Evolutionary conservation across 306 rosid genomes (phyloP), one percentile per base, ranked within the genome.

Genomic region (Prunus campanulata): DNA sequence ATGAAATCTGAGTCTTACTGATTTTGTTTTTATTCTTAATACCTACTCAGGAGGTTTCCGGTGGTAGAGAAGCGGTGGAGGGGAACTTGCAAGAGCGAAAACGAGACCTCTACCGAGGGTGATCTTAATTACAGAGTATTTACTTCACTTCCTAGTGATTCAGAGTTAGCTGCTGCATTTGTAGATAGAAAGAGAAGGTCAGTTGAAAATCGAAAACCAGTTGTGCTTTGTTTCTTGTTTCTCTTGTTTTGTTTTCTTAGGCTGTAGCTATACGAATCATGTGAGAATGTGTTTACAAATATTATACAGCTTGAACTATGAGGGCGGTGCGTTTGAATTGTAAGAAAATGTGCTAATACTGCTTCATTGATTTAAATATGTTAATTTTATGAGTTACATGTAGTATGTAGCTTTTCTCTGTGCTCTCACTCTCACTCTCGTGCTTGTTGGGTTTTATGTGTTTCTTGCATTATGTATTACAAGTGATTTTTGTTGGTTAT

Each of bases 11-110:
- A n/a, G 75, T 71, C 25, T 10, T 35, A 5, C 52, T 35, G 48
- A 74, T 57, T 63, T 50, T 2, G 25, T 50, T 18, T 46, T 32
- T 11, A 24, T 24, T 78, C 35, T 35, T 46, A 32, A 32, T 27
- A 44, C 12, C 24, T 46, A 18, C 49, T 66, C 68, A 94, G 98
- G 97, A 85, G 87, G 83, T 95, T 95, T 71, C 97, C 97, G 60
- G 96, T 92, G 51, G 98, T 92, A 15, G 98, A 90, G 86, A 92
- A 87, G 83, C 92, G 93, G 78, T 95, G 99, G 99, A 88, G 89
- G 78, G 80, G 78, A 68, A 82, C 89, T 78, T 92, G 87, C 81
- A 82, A 76, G 79, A 29, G 60, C 55, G 82, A 79, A 72, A 72
- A 79, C 44, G 86, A 83, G 72, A 30, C n/a, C 25, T 60, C 75